These are phyloP conservation scores for Quercus engelmannii DNA, from an alignment of 306 rosid species.

Conservation along the genomic window DNA sequence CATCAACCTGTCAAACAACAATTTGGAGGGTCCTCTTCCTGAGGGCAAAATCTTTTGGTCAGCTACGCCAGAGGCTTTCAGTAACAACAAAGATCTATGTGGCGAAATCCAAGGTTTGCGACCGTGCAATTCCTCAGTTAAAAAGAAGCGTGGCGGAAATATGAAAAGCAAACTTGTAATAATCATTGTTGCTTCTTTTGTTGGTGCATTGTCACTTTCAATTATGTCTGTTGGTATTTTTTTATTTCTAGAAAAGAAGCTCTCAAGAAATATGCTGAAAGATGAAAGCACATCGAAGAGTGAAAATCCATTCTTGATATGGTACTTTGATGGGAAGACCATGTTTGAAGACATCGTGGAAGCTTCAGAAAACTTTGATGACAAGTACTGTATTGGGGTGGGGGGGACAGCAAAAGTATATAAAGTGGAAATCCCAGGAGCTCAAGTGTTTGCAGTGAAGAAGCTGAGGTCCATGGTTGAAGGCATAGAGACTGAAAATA, in stretches of 20 bases:
- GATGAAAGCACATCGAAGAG: background rate
- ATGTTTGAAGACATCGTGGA: background rate
- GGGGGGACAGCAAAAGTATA: too few relatives aligned
- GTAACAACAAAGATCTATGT: slow-evolving; percentile 18
- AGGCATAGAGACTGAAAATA: background rate
- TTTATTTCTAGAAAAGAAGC: background rate
- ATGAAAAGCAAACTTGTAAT: background rate
- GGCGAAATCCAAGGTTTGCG: slow-evolving; percentile 1
- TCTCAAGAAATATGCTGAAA: background rate
- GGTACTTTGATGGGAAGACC: background rate
- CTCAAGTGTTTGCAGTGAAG: background rate
- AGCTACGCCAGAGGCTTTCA: background rate
- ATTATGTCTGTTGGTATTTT: background rate
- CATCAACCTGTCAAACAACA: slow-evolving; percentile 25
- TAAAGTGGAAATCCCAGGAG: background rate
- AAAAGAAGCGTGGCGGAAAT: background rate
- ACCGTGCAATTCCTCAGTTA: background rate
- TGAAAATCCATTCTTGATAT: background rate
- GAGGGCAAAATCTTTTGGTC: slow-evolving; percentile 12
- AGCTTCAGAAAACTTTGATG: too few relatives aligned
- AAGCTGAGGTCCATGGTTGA: background rate
- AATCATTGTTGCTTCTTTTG: slow-evolving; percentile 3
- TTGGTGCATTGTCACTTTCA: background rate
- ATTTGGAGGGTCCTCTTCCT: slow-evolving; percentile 33
- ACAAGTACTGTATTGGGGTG: too few relatives aligned